Percentiles rank a stretch among this genome's conserved stretches.
These are phyloP conservation scores for Coemansia sp. DNA, from an alignment of 371 early-diverging fungal species.

Conservation along the genomic window DNA sequence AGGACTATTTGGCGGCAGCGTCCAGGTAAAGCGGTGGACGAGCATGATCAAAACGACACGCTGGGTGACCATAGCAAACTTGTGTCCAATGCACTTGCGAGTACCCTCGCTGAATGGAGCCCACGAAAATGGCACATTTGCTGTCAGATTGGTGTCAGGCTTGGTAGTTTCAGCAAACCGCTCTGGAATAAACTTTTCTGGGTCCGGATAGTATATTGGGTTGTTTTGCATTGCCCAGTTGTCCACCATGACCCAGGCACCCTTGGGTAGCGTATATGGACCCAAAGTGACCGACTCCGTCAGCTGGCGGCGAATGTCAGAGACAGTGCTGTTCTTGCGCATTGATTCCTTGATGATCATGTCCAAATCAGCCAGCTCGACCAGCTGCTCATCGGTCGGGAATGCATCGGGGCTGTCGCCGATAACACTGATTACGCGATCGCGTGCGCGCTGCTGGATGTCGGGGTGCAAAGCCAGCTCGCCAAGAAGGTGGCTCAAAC, in stretches of 20 bases:
- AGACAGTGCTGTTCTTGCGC: conserved; percentile 51
- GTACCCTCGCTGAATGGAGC: conserved; percentile 57
- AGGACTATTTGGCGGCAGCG: conserved; percentile 38
- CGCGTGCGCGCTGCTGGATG: conserved; percentile 55
- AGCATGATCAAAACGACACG: conserved; percentile 56
- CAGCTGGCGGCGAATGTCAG: conserved; percentile 41
- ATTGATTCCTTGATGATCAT: conserved; percentile 53
- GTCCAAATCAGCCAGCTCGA: conserved; percentile 54
- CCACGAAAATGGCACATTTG: conserved; percentile 51
- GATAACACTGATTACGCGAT: conserved; percentile 55
- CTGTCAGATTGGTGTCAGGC: no score
- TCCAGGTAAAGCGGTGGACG: conserved; percentile 48
- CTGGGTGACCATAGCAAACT: conserved; percentile 60
- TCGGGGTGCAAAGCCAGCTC: conserved; percentile 55
- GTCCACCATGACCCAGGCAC: conserved; percentile 49
- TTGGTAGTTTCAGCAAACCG: conserved; percentile 44
- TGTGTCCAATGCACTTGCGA: conserved; percentile 60
- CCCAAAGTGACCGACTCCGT: conserved; percentile 46
- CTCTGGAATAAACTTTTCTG: conserved; percentile 56
- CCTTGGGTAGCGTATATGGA: conserved; percentile 54
- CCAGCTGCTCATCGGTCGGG: conserved; percentile 54
- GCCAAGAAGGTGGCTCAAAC: conserved; percentile 52
- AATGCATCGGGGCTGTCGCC: conserved; percentile 52
- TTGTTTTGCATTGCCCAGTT: conserved; percentile 50
- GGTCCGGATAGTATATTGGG: conserved; percentile 50